These are phyloP conservation scores for Apodospora peruviana DNA, from an alignment of 495 filamentous ascomycete genomes.

Conservation along the genomic window DNA sequence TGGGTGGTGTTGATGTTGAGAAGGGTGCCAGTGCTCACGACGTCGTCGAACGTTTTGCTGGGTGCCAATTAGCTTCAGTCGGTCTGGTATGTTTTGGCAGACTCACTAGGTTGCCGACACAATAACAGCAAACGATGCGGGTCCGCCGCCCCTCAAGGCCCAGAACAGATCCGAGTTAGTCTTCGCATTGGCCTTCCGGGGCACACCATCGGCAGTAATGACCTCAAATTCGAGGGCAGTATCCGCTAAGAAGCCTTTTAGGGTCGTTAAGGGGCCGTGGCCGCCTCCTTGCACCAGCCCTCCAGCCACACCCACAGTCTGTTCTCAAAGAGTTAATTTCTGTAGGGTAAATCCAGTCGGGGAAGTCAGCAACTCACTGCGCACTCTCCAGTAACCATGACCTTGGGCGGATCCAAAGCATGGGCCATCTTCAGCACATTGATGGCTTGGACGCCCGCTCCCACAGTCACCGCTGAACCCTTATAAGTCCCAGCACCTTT, in stretches of 20 bases:
- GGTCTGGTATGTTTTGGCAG: too few relatives aligned
- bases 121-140: conserved; percentile 52
- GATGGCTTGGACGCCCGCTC: conserved; percentile 42
- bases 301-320: conserved; percentile 47
- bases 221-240: conserved; percentile 51
- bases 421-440: conserved; percentile 38
- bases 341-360: conserved; percentile 16
- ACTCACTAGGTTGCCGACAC: conserved; percentile 44
- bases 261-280: conserved; percentile 47
- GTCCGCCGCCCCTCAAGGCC: conserved; percentile 58
- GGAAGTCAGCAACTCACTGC: conserved; percentile 25
- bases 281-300: conserved; percentile 55
- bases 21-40: conserved; percentile 31
- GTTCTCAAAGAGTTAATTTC: conserved; percentile 37
- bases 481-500: conserved; percentile 29
- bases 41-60: conserved; percentile 42
- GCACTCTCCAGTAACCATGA: conserved; percentile 44
- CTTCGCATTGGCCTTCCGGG: conserved; percentile 43
- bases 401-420: conserved; percentile 38
- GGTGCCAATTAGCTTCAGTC: too few relatives aligned
- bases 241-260: conserved; percentile 50
- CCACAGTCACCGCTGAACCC: conserved; percentile 42
- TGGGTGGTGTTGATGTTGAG: conserved; percentile 34
- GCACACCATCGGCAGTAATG: conserved; percentile 50
- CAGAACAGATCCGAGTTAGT: conserved; percentile 58